Evolutionary conservation across 768 basidiomycete genomes (phyloP).

Genomic region (Dioszegia hungarica): DNA sequence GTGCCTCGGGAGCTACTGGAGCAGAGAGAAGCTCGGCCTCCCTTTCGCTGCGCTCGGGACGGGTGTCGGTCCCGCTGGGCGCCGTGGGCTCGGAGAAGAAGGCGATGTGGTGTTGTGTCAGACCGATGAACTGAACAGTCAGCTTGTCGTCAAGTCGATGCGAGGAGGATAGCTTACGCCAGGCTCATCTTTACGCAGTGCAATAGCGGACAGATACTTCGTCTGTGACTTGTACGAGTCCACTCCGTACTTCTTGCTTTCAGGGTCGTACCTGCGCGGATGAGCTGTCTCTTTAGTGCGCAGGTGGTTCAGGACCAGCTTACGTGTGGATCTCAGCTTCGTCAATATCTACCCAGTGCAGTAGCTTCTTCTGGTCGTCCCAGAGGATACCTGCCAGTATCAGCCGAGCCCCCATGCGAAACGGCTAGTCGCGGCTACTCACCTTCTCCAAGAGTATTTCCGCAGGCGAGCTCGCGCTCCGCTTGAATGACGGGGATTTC

Average conservation of each 20-base stretch:
- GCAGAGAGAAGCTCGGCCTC: slow-evolving; percentile 24
- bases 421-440: background rate
- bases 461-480: slow-evolving; percentile 31
- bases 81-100: slow-evolving; percentile 27
- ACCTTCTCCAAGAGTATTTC: slow-evolving; percentile 44
- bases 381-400: slow-evolving; percentile 35
- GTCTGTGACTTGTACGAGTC: slow-evolving; percentile 38
- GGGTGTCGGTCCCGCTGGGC: slow-evolving; percentile 16
- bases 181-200: slow-evolving; percentile 19
- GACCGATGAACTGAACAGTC: slow-evolving; percentile 32
- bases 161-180: slow-evolving; percentile 10
- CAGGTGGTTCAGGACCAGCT: slow-evolving; percentile 7
- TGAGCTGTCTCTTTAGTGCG: background rate
- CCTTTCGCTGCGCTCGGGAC: slow-evolving; percentile 6
- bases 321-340: slow-evolving; percentile 36
- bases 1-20: slow-evolving; percentile 12
- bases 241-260: slow-evolving; percentile 28
- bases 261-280: slow-evolving; percentile 30
- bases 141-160: background rate
- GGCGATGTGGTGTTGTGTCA: slow-evolving; percentile 28
- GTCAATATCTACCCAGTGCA: slow-evolving; percentile 45
- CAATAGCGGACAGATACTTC: slow-evolving; percentile 23
- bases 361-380: slow-evolving; percentile 37
- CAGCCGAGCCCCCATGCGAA: background rate
- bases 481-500: slow-evolving; percentile 25